Base-by-base conservation (phyloP, 345 rosid species). In the Erysimum cheiranthoides region DNA sequence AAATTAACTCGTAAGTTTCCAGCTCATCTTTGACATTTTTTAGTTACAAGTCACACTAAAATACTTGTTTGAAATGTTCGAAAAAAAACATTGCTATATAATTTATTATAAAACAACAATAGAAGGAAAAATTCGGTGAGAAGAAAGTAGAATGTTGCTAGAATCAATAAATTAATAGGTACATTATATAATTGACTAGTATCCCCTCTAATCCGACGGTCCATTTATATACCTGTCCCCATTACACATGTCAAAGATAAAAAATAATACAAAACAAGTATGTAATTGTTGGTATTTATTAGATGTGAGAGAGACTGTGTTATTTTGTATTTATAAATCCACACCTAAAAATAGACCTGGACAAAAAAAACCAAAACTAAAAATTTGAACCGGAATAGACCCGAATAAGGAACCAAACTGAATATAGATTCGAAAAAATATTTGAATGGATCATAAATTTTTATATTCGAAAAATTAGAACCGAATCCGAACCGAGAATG, bases 171-270 rank as follows among this genome's bases (percentile, higher is more conserved):
- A 63, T 12, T 61, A 21, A 62, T 13, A 57, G 25, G 62, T 34
- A 57, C 4, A 18, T 8, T 18, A 18, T 18, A 50, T 18, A 50
- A 21, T 42, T 43, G 42, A 30, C 38, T 59, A 50, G 6, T 25
- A 34, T 70, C 54, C 54, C 16, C 49, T 66, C 45, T 66, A 75
- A 75, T 67, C 45, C 5, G 27, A 28, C 73, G 73, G 78, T 67
- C 53, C 67, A 74, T 74, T 74, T 58, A 74, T 58, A 74, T 58
- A 46, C 16, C 11, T 18, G 66, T 66, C 66, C 60, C 51, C 46
- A 8, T 39, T 46, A 59, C 78, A 66, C 43, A 32, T 61, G 65
- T 43, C 73, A 39, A 51, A 39, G 17, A 38, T 18, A 17, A 21
- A 21, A 21, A 21, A 40, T 18, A 50, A 46, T 13, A 50, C 2